phyloP scores from a whole-genome alignment of 1,139 yeast genomes.

The Candida anutae region DNA sequence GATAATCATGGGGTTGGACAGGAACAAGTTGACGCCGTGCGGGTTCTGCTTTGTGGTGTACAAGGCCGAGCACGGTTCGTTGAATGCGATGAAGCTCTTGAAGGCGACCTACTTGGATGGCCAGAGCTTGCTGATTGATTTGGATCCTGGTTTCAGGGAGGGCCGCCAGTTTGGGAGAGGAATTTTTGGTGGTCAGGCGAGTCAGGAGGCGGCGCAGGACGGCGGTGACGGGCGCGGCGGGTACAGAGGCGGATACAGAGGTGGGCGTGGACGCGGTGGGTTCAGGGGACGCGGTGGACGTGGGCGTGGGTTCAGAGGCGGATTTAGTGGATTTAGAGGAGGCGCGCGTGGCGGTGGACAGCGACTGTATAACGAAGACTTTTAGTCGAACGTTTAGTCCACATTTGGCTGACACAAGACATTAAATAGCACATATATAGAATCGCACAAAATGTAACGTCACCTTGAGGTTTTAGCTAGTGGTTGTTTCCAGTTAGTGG shows the following conservation, averaged over 20 bases:
- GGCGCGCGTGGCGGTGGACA: constrained; percentile 14
- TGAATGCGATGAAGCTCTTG: constrained; percentile 73
- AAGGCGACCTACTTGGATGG: constrained; percentile 80
- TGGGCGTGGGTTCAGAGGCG: constrained; percentile 19
- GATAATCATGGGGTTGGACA: constrained; percentile 89
- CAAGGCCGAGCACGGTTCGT: constrained; percentile 57
- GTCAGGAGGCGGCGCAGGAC: constrained; percentile 26
- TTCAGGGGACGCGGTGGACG: constrained; percentile 12
- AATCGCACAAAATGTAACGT: background rate
- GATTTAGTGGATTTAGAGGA: constrained; percentile 18
- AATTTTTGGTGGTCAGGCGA: constrained; percentile 74
- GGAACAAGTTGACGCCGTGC: constrained; percentile 85
- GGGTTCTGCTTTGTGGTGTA: constrained; percentile 92
- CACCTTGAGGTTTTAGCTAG: too few relatives aligned
- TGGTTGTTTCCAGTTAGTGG: too few relatives aligned
- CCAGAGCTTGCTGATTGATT: constrained; percentile 68
- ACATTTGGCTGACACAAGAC: background rate
- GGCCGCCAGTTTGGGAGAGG: constrained; percentile 96
- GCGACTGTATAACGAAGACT: too few relatives aligned
- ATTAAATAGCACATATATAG: background rate
- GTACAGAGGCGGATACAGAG: constrained; percentile 11
- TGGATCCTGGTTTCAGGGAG: constrained; percentile 91
- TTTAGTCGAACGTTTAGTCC: too few relatives aligned
- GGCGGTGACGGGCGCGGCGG: constrained; percentile 17
- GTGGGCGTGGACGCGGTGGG: constrained; percentile 18